phyloP scores from a whole-genome alignment of 2,329 filamentous ascomycete genomes.

The Dothidotthia symphoricarpi region DNA sequence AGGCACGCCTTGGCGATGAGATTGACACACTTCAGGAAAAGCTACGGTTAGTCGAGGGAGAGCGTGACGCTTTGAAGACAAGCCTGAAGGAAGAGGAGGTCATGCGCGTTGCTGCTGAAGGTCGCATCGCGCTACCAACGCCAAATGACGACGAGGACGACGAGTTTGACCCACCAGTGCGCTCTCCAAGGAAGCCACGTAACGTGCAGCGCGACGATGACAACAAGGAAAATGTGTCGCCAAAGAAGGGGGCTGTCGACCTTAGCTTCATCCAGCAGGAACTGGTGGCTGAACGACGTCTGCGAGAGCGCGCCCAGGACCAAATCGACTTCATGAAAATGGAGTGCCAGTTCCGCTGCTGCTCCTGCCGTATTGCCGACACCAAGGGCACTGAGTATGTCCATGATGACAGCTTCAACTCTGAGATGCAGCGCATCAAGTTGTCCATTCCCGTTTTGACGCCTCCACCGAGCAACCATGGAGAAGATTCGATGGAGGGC shows the following conservation, averaged over 20 bases:
- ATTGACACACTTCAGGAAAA: constrained; percentile 63
- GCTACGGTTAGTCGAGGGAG: constrained; percentile 66
- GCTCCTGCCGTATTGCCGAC: constrained; percentile 54
- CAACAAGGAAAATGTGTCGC: constrained; percentile 49
- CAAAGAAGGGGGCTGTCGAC: constrained; percentile 48
- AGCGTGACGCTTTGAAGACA: constrained; percentile 71
- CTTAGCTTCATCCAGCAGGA: constrained; percentile 52
- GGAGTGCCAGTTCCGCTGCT: constrained; percentile 69
- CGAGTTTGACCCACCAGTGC: constrained; percentile 63
- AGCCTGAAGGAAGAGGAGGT: constrained; percentile 72
- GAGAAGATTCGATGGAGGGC: constrained; percentile 42
- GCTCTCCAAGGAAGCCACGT: constrained; percentile 48
- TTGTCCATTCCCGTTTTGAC: constrained; percentile 56
- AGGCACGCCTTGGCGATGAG: constrained; percentile 63
- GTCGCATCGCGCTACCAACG: constrained; percentile 63
- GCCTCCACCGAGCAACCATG: constrained; percentile 63
- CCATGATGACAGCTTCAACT: constrained; percentile 37
- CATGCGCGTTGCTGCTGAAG: constrained; percentile 69
- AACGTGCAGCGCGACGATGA: constrained; percentile 43
- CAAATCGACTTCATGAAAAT: constrained; percentile 73
- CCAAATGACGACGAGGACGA: constrained; percentile 54
- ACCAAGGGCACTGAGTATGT: constrained; percentile 41
- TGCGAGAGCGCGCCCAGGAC: constrained; percentile 68
- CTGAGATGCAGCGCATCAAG: constrained; percentile 41
- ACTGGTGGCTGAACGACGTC: constrained; percentile 53